Conservation (phyloP, 2,329 filamentous ascomycete species). For the Chaetomium globosum region DNA sequence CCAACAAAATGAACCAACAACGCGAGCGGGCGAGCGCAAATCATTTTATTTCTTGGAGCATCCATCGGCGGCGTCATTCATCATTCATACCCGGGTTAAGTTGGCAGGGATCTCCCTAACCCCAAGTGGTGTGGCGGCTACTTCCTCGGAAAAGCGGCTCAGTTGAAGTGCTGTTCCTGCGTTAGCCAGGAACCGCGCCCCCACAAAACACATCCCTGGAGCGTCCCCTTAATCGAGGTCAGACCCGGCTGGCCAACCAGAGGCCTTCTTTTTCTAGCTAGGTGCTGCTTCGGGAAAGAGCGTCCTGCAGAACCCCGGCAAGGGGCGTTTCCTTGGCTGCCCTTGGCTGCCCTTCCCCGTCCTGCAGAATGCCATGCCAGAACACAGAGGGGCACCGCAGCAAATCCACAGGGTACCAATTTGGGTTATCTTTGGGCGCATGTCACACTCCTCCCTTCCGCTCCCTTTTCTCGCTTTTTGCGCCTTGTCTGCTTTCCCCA, state of each 20-base stretch:
- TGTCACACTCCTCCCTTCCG: slow-evolving; percentile 28
- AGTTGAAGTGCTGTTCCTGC: slow-evolving; percentile 17
- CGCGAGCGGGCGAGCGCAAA: slow-evolving; percentile 2
- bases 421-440: slow-evolving; percentile 34
- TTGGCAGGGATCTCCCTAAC: slow-evolving; percentile 17
- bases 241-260: slow-evolving; percentile 25
- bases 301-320: slow-evolving; percentile 21
- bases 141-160: slow-evolving; percentile 22
- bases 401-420: slow-evolving; percentile 17
- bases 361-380: slow-evolving; percentile 13
- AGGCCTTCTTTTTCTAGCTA: slow-evolving; percentile 7
- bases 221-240: slow-evolving; percentile 31
- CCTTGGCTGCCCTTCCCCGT: slow-evolving; percentile 19
- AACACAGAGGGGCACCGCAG: slow-evolving; percentile 3
- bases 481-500: slow-evolving; percentile 24
- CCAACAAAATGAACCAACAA: slow-evolving; percentile 13
- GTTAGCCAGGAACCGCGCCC: slow-evolving; percentile 24
- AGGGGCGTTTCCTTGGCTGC: slow-evolving; percentile 21
- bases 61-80: neutral
- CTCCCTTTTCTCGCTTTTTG: slow-evolving; percentile 28
- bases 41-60: slow-evolving; percentile 1
- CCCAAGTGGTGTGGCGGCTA: slow-evolving; percentile 4
- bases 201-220: slow-evolving; percentile 20
- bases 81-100: neutral
- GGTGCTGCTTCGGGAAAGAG: slow-evolving; percentile 33